Percentiles rank a stretch among this genome's conserved stretches.
These are phyloP conservation scores for Vitis labrusca DNA, from an alignment of 164 flowering plant species.

Conservation along the genomic window DNA sequence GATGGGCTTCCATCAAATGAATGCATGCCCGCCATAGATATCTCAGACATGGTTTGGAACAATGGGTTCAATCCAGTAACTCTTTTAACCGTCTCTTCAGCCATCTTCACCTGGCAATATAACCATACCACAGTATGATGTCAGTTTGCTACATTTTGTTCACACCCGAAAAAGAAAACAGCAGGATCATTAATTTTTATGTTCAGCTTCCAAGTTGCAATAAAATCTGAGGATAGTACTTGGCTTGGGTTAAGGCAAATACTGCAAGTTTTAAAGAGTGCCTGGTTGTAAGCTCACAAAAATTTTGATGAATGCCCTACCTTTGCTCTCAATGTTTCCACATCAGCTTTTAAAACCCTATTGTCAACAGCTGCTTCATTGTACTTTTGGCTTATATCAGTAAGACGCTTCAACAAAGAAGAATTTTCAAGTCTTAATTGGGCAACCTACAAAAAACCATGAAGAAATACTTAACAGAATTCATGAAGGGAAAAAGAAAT, in stretches of 20 bases:
- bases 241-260: too few relatives aligned
- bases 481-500: not conserved
- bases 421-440: constrained; percentile 81
- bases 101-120: constrained; percentile 80
- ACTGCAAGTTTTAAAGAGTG: too few relatives aligned
- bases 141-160: not conserved
- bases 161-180: not conserved
- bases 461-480: not conserved
- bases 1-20: constrained; percentile 59
- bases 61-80: constrained; percentile 74
- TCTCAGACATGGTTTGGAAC: constrained; percentile 64
- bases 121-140: not conserved
- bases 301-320: constrained; percentile 27
- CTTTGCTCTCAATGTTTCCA: constrained; percentile 97
- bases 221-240: too few relatives aligned
- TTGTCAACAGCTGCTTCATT: constrained; percentile 95
- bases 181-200: not conserved
- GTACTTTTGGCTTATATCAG: constrained; percentile 72
- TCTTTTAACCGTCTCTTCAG: constrained; percentile 86
- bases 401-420: constrained; percentile 64
- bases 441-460: constrained; percentile 52
- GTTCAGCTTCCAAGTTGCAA: too few relatives aligned
- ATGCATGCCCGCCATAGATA: constrained; percentile 49
- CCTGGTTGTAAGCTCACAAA: too few relatives aligned
- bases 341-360: constrained; percentile 94